Base-by-base conservation (phyloP, 495 filamentous ascomycete species). In the Xylaria cubensis region DNA sequence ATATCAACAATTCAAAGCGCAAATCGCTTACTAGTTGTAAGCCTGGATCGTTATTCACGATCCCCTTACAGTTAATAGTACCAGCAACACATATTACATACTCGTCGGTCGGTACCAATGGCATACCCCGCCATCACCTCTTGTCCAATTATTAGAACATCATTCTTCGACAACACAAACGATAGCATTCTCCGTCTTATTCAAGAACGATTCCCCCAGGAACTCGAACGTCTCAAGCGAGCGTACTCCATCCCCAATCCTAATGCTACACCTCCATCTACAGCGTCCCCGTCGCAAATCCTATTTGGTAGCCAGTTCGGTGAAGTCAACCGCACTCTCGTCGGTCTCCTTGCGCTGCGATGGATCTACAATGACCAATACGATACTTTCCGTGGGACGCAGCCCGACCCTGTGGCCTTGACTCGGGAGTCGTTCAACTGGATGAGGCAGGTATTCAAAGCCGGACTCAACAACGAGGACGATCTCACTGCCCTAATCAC, bases 251-350 rank as follows among this genome's bases (percentile, higher is more conserved):
- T 78, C 34, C 50, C 70, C 6, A 65, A 75, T 9, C 26, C 46
- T 0, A 61, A 67, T 21, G 39, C 10, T n/a, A 58, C 59, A 7
- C 67, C 59, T 10, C 53, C 56, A 21, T 39, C 48, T 5, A 51
- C 76, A 2, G 67, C 10, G 21, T 78, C 80, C 15, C 80, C 80
- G 15, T 81, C 79, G 1, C 42, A 64, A 13, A 69, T 77, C 1
- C 69, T 82, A 5, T 82, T 70, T 21, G 73, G 70, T 0, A 15
- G 72, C 6, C 71, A 82, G 17, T 80, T 76, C 62, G 71, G 76
- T 36, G 81, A 83, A 68, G 78, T 82, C 17, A 82, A 83, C 56
- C 81, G 81, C 39, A 82, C 81, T 0, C 74, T 83, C 12, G 72
- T 77, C 32, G 77, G 80, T 6, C 62, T 82, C 4, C 50, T 81